A percentile compares a stretch with the other conserved stretches of the same genome.
phyloP scores from a whole-genome alignment of 2,329 filamentous ascomycete genomes.

The Diaporthe ampelina region DNA sequence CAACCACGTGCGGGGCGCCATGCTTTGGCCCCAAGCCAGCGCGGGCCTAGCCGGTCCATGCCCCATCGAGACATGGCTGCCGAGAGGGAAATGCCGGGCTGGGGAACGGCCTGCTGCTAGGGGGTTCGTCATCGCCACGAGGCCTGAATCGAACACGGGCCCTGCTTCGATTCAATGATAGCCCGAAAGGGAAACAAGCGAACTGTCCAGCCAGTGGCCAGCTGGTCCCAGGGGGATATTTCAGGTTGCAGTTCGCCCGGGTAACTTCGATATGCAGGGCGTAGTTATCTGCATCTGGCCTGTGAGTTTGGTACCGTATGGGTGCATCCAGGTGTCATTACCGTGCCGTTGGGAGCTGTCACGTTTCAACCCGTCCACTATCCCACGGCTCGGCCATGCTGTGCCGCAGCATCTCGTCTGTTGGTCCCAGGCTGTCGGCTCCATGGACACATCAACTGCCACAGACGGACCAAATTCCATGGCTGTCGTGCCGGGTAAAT shows the following conservation, averaged over 20 bases:
- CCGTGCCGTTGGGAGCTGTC: constrained; percentile 12
- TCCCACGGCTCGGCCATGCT: constrained; percentile 15
- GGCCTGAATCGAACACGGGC: background rate
- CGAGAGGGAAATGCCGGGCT: background rate
- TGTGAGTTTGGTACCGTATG: background rate
- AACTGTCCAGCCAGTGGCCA: background rate
- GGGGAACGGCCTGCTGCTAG: background rate
- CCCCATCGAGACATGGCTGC: constrained; percentile 21
- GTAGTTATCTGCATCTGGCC: background rate
- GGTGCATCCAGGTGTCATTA: background rate
- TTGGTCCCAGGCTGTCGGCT: constrained; percentile 15
- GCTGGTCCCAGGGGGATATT: background rate
- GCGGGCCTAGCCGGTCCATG: background rate
- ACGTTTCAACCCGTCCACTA: constrained; percentile 9
- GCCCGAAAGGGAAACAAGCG: background rate
- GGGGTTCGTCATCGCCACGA: constrained; percentile 1
- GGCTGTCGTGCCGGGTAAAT: background rate
- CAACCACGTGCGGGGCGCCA: constrained; percentile 10
- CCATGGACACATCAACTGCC: background rate
- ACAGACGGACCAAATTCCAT: background rate
- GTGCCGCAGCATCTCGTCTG: constrained; percentile 4
- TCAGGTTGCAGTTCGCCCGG: background rate
- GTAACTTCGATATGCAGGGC: background rate
- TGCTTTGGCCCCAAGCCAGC: background rate
- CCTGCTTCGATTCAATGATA: constrained; percentile 7